Evolutionary conservation across 768 basidiomycete genomes (phyloP), one percentile per base, ranked within the genome.

Genomic region (Termitomyces sp.): DNA sequence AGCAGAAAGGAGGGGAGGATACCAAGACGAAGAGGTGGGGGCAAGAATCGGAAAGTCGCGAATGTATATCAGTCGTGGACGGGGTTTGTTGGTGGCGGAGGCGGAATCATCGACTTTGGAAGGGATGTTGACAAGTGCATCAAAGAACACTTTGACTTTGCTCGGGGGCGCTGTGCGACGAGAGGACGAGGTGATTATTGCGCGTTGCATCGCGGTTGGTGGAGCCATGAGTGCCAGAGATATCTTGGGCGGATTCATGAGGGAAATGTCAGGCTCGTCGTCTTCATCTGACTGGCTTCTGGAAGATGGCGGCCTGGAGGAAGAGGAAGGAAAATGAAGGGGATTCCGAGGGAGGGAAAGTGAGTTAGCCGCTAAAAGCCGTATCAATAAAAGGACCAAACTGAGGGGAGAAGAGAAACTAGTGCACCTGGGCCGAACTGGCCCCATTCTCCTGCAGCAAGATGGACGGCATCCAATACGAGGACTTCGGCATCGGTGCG

Each of bases 401-500:
- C 3, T 8, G 12, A 32, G 28, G 35, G 42, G 44, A 49, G 23
- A 45, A 58, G 27, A 51, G 32, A 35, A 10, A 50, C 40, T 61
- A 56, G 63, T 63, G 49, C 51, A 87, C 89, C 89, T 79, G 85
- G 81, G 27, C 94, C 93, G 68, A 92, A 92, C 19, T 79, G 76
- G 3, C 94, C 94, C 77, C 85, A 89, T 68, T 91, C 87, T n/a
- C 93, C 91, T 3, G 92, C 86, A 34, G 89, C 92, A 19, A 96
- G 75, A 57, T 94, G 89, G 9, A 87, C 84, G 3, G 88, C 76
- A 72, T 98, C 94, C 49, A 98, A 67, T 14, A 94, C 82, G 9
- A 95, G 77, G 11, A 97, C 85, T 60, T 97, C 95, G 19, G 92
- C 82, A 27, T 80, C 83, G 2, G 86, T 83, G 52, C 80, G 79